phyloP scores from a whole-genome alignment of 176 grass and related monocot species.

The Oryza coarctata region DNA sequence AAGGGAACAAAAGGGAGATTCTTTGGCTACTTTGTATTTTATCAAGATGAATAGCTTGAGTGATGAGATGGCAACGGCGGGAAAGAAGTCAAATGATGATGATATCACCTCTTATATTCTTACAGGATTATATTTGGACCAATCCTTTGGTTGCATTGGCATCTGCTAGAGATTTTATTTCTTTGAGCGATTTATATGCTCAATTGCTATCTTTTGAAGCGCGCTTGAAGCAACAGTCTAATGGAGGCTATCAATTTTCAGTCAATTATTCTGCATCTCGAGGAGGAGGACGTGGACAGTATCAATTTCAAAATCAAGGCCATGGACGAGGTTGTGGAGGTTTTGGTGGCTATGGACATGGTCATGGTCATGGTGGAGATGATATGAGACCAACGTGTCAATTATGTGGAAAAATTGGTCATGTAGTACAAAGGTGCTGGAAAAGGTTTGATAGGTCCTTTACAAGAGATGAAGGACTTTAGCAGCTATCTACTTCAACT shows the following conservation, averaged over 20 bases:
- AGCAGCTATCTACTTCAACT: too few relatives aligned
- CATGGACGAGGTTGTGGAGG: background rate
- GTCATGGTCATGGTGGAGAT: background rate
- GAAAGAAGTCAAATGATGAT: background rate
- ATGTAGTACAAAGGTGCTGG: background rate
- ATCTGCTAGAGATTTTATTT: background rate
- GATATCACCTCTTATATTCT: background rate
- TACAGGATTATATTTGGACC: background rate
- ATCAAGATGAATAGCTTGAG: background rate
- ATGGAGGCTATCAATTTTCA: background rate
- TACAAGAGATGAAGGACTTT: background rate
- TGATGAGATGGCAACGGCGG: background rate
- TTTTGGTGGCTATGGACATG: background rate
- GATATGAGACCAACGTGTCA: background rate
- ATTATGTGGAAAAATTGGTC: background rate
- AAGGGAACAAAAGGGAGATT: too few relatives aligned
- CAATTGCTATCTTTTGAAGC: background rate
- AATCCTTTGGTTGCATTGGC: background rate
- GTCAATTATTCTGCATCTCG: background rate
- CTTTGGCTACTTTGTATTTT: background rate
- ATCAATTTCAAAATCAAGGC: too few relatives aligned
- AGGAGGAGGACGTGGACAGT: background rate
- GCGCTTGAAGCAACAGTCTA: background rate
- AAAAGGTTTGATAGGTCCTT: background rate
- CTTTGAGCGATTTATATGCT: background rate